A percentile compares a stretch with the other conserved stretches of the same genome.
These are phyloP conservation scores for Delphinella strobiligena DNA, from an alignment of 2,329 filamentous ascomycete genomes.

Conservation along the genomic window DNA sequence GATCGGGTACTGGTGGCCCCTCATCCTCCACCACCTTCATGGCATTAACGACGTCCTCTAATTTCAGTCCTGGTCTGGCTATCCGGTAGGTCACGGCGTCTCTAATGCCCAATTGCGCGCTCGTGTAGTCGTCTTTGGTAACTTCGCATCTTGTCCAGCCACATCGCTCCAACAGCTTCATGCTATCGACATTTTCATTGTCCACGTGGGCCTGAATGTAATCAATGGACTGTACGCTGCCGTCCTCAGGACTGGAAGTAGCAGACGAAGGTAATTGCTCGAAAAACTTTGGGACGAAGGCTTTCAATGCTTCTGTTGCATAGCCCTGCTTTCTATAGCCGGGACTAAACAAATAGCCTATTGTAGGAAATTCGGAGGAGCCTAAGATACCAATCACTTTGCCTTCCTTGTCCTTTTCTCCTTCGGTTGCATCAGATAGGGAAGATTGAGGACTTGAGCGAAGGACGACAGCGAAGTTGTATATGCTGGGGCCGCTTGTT, in stretches of 20 bases:
- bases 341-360: slow-evolving; percentile 12
- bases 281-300: slow-evolving; percentile 5
- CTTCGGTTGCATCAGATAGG: no score
- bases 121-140: not conserved
- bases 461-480: slow-evolving; percentile 4
- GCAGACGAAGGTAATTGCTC: not conserved
- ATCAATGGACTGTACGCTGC: not conserved
- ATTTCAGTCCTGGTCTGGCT: not conserved
- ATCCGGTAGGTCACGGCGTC: slow-evolving; percentile 3
- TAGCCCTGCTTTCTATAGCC: slow-evolving; percentile 10
- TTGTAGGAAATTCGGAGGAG: slow-evolving; percentile 8
- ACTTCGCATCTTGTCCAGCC: slow-evolving; percentile 4
- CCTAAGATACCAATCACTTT: slow-evolving; percentile 12
- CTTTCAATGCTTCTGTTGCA: slow-evolving; percentile 13
- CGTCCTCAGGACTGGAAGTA: not conserved
- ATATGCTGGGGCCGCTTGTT: not conserved
- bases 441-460: no score
- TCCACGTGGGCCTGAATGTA: slow-evolving; percentile 3
- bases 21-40: not conserved
- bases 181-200: slow-evolving; percentile 4
- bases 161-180: slow-evolving; percentile 5
- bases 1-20: not conserved
- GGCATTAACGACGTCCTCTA: not conserved
- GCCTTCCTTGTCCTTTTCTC: no score
- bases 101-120: not conserved